These are phyloP conservation scores for Elsinoe batatas DNA, from an alignment of 2,329 filamentous ascomycete genomes.

Conservation along the genomic window DNA sequence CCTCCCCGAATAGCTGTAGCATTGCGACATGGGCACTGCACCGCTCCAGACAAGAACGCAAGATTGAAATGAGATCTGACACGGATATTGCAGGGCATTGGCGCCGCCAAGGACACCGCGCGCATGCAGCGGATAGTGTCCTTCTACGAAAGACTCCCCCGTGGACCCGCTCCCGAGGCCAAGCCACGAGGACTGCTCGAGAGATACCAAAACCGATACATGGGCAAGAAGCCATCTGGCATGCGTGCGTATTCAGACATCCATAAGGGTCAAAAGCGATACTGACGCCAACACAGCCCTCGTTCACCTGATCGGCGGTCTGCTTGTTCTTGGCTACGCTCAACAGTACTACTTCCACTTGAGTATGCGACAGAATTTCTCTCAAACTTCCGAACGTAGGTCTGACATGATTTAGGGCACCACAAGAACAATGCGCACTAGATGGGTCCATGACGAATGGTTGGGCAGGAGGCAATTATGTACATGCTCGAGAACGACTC, in stretches of 20 bases:
- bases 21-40: background rate
- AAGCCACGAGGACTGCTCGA: constrained; percentile 75
- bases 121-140: constrained; percentile 96
- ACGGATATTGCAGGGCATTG: constrained; percentile 60
- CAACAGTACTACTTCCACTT: constrained; percentile 99
- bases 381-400: constrained; percentile 4
- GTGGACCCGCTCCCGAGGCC: constrained; percentile 74
- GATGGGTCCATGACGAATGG: constrained; percentile 6
- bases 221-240: constrained; percentile 83
- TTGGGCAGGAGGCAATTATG: background rate
- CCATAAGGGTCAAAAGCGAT: constrained; percentile 1
- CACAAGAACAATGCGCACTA: constrained; percentile 99
- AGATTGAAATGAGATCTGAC: constrained; percentile 17
- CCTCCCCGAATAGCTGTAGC: background rate
- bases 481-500: background rate
- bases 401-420: constrained; percentile 56
- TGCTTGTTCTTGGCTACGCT: constrained; percentile 79
- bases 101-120: constrained; percentile 86
- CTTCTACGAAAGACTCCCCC: constrained; percentile 98
- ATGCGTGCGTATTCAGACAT: constrained; percentile 55
- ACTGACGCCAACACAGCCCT: constrained; percentile 52
- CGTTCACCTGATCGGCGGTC: constrained; percentile 69
- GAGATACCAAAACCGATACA: constrained; percentile 79
- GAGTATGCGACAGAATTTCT: constrained; percentile 52
- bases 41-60: constrained; percentile 14